Conservation (phyloP, 169 alveolate genomes). For the Cryptosporidium felis region DNA sequence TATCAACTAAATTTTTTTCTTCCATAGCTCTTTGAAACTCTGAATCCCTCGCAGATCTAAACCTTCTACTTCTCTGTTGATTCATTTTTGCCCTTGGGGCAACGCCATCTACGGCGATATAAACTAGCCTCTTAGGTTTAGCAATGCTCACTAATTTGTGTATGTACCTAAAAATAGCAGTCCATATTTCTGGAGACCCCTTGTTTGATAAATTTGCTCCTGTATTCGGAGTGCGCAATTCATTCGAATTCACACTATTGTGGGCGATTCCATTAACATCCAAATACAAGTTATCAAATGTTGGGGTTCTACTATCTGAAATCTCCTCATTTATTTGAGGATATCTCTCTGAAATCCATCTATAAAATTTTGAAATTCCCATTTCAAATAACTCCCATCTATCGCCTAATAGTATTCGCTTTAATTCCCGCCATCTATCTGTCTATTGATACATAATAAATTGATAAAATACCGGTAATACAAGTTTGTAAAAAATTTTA, state of each 20-base stretch:
- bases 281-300: slow-evolving; percentile 90
- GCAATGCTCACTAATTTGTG: slow-evolving; percentile 89
- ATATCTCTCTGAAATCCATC: slow-evolving; percentile 90
- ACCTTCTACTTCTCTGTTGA: slow-evolving; percentile 92
- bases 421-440: too few relatives aligned
- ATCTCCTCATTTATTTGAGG: slow-evolving; percentile 87
- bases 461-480: too few relatives aligned
- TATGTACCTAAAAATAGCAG: slow-evolving; percentile 86
- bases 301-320: slow-evolving; percentile 76
- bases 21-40: slow-evolving; percentile 6
- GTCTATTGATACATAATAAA: too few relatives aligned
- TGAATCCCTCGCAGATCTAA: slow-evolving; percentile 88
- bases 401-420: too few relatives aligned
- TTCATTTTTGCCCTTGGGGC: slow-evolving; percentile 98
- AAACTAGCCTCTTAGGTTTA: slow-evolving; percentile 88
- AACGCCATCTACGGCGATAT: slow-evolving; percentile 95
- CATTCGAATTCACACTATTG: slow-evolving; percentile 90
- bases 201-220: slow-evolving; percentile 74
- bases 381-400: slow-evolving; percentile 65
- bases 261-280: slow-evolving; percentile 96
- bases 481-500: too few relatives aligned
- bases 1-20: slow-evolving; percentile 70
- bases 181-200: slow-evolving; percentile 82
- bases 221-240: slow-evolving; percentile 76
- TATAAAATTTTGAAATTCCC: slow-evolving; percentile 92